A percentile compares a stretch with the other conserved stretches of the same genome.
Conservation (phyloP, 2,329 filamentous ascomycete species). For the Alternaria infectoria region DNA sequence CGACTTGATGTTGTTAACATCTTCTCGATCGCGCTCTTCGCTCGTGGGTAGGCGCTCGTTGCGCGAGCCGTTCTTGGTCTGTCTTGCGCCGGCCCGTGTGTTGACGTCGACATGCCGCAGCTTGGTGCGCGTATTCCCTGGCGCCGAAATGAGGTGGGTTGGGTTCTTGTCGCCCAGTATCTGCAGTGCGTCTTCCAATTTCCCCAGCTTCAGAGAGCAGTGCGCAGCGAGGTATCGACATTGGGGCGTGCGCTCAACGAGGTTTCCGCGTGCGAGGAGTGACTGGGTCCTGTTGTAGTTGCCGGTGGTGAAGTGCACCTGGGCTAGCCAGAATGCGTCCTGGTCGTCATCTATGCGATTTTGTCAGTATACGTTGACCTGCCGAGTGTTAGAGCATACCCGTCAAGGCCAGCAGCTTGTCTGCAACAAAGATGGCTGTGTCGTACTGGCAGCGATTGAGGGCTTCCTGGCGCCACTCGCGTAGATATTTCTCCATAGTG, state of each 20-base stretch:
- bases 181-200: slow-evolving; percentile 85
- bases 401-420: slow-evolving; percentile 93
- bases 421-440: slow-evolving; percentile 93
- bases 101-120: slow-evolving; percentile 68
- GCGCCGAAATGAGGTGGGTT: slow-evolving; percentile 78
- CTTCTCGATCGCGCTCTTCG: slow-evolving; percentile 70
- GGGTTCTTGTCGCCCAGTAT: slow-evolving; percentile 93
- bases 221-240: slow-evolving; percentile 93
- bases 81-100: slow-evolving; percentile 54
- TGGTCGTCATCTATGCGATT: slow-evolving; percentile 76
- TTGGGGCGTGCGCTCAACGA: slow-evolving; percentile 79
- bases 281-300: slow-evolving; percentile 93
- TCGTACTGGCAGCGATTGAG: slow-evolving; percentile 96
- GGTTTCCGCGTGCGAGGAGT: slow-evolving; percentile 82
- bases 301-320: slow-evolving; percentile 93
- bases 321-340: slow-evolving; percentile 97
- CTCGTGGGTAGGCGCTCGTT: slow-evolving; percentile 62
- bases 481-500: slow-evolving; percentile 87
- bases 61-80: slow-evolving; percentile 53
- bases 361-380: slow-evolving; percentile 13
- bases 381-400: slow-evolving; percentile 61
- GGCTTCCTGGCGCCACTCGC: slow-evolving; percentile 94
- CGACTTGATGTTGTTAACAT: slow-evolving; percentile 77
- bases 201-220: slow-evolving; percentile 89
- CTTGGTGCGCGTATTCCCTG: slow-evolving; percentile 71